Conservation (phyloP, 164 flowering plant species). For the Dillenia turbinata region DNA sequence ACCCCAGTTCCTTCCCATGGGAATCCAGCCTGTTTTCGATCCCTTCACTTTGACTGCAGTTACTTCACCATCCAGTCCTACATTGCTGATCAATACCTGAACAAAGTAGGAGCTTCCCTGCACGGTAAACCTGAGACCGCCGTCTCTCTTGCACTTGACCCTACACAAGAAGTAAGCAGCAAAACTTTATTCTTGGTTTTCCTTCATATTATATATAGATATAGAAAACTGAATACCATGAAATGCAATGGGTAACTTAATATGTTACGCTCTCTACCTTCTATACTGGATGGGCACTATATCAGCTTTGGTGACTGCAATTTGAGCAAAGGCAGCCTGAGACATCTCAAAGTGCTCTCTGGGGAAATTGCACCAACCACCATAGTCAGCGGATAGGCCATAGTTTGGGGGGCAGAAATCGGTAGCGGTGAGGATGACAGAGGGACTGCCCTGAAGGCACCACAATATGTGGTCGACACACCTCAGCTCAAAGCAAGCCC, state of each 20-base stretch:
- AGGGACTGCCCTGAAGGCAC: constrained; percentile 74
- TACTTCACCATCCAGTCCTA: constrained; percentile 68
- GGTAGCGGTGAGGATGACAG: constrained; percentile 61
- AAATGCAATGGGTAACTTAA: background rate
- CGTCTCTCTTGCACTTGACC: constrained; percentile 58
- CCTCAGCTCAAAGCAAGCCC: constrained; percentile 68
- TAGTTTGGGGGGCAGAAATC: constrained; percentile 82
- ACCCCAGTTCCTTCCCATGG: constrained; percentile 91
- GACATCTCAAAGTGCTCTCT: constrained; percentile 77
- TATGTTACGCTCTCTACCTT: constrained; percentile 30
- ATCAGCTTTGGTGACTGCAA: constrained; percentile 55
- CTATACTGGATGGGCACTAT: constrained; percentile 69
- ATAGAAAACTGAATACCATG: background rate
- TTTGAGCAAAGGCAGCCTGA: constrained; percentile 49
- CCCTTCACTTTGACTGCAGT: constrained; percentile 78
- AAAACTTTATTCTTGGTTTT: background rate
- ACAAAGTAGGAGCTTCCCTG: constrained; percentile 47
- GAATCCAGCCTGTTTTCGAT: constrained; percentile 78
- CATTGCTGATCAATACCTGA: constrained; percentile 71
- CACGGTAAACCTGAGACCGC: constrained; percentile 66
- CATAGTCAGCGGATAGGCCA: constrained; percentile 66
- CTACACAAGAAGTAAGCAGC: constrained; percentile 26
- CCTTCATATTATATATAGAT: background rate
- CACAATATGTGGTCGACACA: constrained; percentile 65
- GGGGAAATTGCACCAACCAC: constrained; percentile 88